Evolutionary conservation across 345 rosid genomes (phyloP), one percentile per base, ranked within the genome.

Genomic region (Bretschneidera sinensis): DNA sequence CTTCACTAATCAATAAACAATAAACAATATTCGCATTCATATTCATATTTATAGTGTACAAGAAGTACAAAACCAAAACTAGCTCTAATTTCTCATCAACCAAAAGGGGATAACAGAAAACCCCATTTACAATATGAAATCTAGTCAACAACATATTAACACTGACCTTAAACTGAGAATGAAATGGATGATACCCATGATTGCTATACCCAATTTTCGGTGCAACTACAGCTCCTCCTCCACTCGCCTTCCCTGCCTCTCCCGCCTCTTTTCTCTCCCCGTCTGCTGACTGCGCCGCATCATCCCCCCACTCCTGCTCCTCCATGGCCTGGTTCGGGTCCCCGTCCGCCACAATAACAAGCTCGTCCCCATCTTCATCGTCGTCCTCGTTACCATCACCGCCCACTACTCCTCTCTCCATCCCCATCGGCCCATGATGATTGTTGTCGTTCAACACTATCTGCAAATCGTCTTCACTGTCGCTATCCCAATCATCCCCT

Each of bases 151-250:
- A 49, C 54, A 61, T 71, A 74, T 66, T 61, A 77, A 73, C 80
- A 89, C 99, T 91, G 85, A 95, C 99, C 99, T 95, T 95, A 79
- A 81, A 95, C 95, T 91, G 96, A 76, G 96, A 86, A 86, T 91
- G 97, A 88, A 85, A 91, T 24, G 96, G 89, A 67, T 84, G 95
- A 82, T 82, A 94, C 71, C 82, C 92, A 69, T 88, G 95, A 72
- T 66, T 76, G 89, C 83, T 84, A 81, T 81, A 90, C 60, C 88
- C 97, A 76, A 84, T 63, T 77, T 90, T 90, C 14, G 83, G 73
- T n/a, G 77, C 71, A 22, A 61, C 19, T 57, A 63, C 79, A 15
- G 69, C 80, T n/a, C 78, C 70, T 52, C 79, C 81, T 19, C 73
- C 79, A 18, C 65, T 71, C 5, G 69, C 67, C n/a, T 77, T 76